Conservation (phyloP, 2,329 filamentous ascomycete genomes). For the Aspergillus intermedius region DNA sequence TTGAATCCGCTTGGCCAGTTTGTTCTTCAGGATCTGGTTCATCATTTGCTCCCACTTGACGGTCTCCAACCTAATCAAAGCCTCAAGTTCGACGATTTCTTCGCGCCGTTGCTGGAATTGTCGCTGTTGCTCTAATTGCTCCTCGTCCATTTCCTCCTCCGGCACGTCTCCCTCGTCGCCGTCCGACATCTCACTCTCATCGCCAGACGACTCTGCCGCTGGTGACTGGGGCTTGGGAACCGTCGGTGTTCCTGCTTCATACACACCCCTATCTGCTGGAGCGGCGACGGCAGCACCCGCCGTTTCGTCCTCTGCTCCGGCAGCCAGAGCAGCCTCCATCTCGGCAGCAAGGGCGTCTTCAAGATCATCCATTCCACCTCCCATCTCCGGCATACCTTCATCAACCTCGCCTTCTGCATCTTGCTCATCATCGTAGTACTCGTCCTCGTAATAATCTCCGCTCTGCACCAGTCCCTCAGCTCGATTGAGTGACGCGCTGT, state of each 20-base stretch:
- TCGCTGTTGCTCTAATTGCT: slow-evolving; percentile 35
- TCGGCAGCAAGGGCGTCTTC: slow-evolving; percentile 39
- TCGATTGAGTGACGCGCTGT: slow-evolving; percentile 44
- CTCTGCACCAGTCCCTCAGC: slow-evolving; percentile 38
- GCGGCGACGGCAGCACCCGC: slow-evolving; percentile 16
- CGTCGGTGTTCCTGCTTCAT: slow-evolving; percentile 28
- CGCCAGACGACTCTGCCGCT: slow-evolving; percentile 34
- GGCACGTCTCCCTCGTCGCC: slow-evolving; percentile 29
- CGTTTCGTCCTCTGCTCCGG: slow-evolving; percentile 24
- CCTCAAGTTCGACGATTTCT: slow-evolving; percentile 39
- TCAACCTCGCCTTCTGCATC: slow-evolving; percentile 46
- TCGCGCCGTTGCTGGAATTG: slow-evolving; percentile 40
- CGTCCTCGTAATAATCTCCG: slow-evolving; percentile 38
- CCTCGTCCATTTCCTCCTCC: slow-evolving; percentile 38
- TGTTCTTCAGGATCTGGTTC: slow-evolving; percentile 37
- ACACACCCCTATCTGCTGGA: slow-evolving; percentile 10
- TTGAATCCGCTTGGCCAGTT: slow-evolving; percentile 40
- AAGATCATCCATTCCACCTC: slow-evolving; percentile 29
- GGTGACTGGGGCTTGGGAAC: slow-evolving; percentile 26
- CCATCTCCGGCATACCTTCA: slow-evolving; percentile 33
- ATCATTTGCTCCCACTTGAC: slow-evolving; percentile 34
- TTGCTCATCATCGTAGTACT: slow-evolving; percentile 39
- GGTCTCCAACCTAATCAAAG: slow-evolving; percentile 33
- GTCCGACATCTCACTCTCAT: slow-evolving; percentile 35
- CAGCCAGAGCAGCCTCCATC: slow-evolving; percentile 39